phyloP scores from a whole-genome alignment of 139 green algal genomes.

The Coelastrella sp. region DNA sequence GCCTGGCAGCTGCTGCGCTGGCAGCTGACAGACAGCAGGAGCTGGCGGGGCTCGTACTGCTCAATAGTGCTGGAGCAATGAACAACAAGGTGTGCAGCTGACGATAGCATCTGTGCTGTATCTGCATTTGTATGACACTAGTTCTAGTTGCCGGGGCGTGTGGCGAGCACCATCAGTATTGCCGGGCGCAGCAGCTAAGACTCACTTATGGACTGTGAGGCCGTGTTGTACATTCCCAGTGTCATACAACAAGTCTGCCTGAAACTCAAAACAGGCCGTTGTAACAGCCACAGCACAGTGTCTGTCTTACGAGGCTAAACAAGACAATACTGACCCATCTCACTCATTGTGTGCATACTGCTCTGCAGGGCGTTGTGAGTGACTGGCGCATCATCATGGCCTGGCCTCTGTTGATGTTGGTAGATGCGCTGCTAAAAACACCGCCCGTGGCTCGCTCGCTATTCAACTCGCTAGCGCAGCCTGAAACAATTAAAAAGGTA shows the following conservation, averaged over 20 bases:
- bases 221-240: too few species aligned
- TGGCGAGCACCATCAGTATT: too few species aligned
- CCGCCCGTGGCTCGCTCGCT: conserved; percentile 61
- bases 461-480: conserved; percentile 52
- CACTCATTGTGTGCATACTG: not conserved
- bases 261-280: not conserved
- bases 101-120: not conserved
- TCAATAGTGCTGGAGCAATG: conserved; percentile 41
- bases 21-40: not conserved
- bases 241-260: too few species aligned
- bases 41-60: conserved; percentile 42
- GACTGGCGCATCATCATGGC: conserved; percentile 90
- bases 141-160: not conserved
- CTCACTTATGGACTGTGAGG: too few species aligned
- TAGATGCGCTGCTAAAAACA: conserved; percentile 90
- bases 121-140: not conserved
- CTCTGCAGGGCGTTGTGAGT: conserved; percentile 62
- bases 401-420: conserved; percentile 86
- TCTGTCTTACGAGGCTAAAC: not conserved
- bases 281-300: not conserved
- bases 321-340: too few species aligned
- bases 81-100: conserved; percentile 33
- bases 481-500: conserved; percentile 50
- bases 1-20: conserved; percentile 67
- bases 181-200: too few species aligned